These are phyloP conservation scores for Claviceps capensis DNA, from an alignment of 2,329 filamentous ascomycete genomes.

Conservation along the genomic window DNA sequence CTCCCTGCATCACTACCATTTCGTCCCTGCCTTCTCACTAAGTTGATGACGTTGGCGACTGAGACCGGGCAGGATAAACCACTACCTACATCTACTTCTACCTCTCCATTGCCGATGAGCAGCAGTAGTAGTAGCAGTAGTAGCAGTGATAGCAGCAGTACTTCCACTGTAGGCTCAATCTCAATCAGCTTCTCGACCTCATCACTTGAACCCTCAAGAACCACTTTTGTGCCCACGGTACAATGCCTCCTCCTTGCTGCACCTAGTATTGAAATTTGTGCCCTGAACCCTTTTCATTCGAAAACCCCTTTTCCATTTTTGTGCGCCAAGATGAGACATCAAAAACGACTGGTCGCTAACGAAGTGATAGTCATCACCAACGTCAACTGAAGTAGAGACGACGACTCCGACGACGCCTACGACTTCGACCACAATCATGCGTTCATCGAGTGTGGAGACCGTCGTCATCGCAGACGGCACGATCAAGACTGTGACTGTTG, in stretches of 20 bases:
- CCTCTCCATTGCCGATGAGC: constrained; percentile 12
- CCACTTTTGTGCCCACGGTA: background rate
- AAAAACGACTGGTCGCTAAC: background rate
- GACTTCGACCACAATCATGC: constrained; percentile 18
- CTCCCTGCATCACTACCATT: background rate
- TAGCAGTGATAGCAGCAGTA: constrained; percentile 10
- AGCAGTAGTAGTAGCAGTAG: constrained; percentile 4
- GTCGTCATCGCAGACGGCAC: constrained; percentile 42
- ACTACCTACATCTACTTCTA: constrained; percentile 10
- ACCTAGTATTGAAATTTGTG: no score
- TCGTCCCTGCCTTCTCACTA: constrained; percentile 1
- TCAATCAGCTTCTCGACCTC: background rate
- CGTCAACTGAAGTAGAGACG: constrained; percentile 1
- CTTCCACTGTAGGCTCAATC: constrained; percentile 24
- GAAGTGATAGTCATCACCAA: background rate
- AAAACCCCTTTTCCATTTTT: background rate
- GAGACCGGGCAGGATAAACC: constrained; percentile 22
- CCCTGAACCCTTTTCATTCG: no score
- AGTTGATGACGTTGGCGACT: constrained; percentile 19
- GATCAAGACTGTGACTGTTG: constrained; percentile 40
- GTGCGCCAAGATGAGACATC: background rate
- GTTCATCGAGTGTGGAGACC: constrained; percentile 21
- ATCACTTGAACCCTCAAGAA: background rate
- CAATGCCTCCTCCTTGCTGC: background rate
- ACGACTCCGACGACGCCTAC: background rate